A percentile compares a stretch with the other conserved stretches of the same genome.
These are phyloP conservation scores for Coemansia sp. DNA, from an alignment of 192 early-diverging fungal genomes.

Conservation along the genomic window DNA sequence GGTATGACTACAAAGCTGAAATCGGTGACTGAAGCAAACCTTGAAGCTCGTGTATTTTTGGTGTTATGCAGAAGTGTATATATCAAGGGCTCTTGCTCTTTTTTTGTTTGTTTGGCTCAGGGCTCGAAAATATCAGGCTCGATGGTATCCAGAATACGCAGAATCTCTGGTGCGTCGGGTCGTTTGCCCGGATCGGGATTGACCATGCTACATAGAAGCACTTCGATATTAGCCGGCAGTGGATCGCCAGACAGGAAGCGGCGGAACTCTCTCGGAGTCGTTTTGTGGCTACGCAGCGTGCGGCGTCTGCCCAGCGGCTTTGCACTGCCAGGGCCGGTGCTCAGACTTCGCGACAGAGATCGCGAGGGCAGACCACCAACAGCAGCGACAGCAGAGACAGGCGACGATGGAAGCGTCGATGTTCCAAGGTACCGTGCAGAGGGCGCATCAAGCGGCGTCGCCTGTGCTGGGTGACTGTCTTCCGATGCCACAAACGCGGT, in stretches of 20 bases:
- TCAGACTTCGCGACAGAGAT: conserved; percentile 32
- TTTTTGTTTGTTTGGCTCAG: conserved; percentile 6
- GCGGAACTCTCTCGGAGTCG: conserved; percentile 39
- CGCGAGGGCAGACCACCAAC: background rate
- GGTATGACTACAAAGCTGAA: too few relatives aligned
- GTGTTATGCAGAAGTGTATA: background rate
- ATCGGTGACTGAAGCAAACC: too few relatives aligned
- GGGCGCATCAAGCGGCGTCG: conserved; percentile 16
- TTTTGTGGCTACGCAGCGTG: conserved; percentile 37
- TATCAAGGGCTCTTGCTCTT: background rate
- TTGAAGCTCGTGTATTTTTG: background rate
- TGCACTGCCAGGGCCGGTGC: conserved; percentile 13
- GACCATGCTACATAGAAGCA: conserved; percentile 41
- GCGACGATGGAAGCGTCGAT: conserved; percentile 27
- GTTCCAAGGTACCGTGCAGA: background rate
- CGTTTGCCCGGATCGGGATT: conserved; percentile 37
- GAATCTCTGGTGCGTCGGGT: conserved; percentile 42
- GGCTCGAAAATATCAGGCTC: conserved; percentile 51
- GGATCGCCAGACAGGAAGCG: conserved; percentile 44
- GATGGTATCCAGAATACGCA: conserved; percentile 36
- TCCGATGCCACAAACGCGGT: background rate
- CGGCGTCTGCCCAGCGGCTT: conserved; percentile 35
- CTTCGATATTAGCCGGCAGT: conserved; percentile 37
- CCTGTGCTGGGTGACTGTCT: background rate
- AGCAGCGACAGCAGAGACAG: conserved; percentile 5